Evolutionary conservation across 371 early-diverging fungal species (phyloP), one percentile per base, ranked within the genome.

Genomic region (Nematocida ausubeli): DNA sequence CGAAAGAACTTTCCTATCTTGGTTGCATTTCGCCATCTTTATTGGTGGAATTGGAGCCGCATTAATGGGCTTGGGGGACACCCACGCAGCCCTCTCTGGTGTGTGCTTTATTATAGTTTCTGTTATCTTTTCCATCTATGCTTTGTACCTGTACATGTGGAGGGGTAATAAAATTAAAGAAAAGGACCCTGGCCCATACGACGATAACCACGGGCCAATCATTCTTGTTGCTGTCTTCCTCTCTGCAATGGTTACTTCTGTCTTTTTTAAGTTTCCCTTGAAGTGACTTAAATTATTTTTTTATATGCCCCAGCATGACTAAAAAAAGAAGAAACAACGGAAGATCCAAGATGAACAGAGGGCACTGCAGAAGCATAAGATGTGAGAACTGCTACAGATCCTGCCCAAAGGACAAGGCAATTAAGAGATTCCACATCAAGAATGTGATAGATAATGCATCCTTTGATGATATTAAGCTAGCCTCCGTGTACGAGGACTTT

Each of bases 331-430:
- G 95, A 89, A 97, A 95, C 88, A 89, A 93, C 89, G 98, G 98
- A 89, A 92, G 96, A 87, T 89, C 90, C 89, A 96, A 96, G 91
- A 89, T 92, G 86, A 95, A 95, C 83, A 93, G 98, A 88, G 98
- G 98, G 85, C 93, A 95, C 90, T 91, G 90, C 86, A 91, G 90
- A 88, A 90, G 89, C 81, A 91, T 95, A 84, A 92, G 96, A 85
- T 97, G 98, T 90, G 91, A 92, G 86, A 95, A 97, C 92, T 97
- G 98, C 89, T 90, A 90, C 80, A 91, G 94, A 87, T 91, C 92
- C 85, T 92, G 92, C 81, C 94, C 98, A 82, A 97, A 97, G 90
- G 98, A 96, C 89, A 96, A 97, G 91, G 93, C 95, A 86, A 93
- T 97, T 88, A 95, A 95, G 91, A 91, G 96, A 83, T 93, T 94